A percentile compares a stretch with the other conserved stretches of the same genome.
phyloP scores from a whole-genome alignment of 352 stramenopile species.

The Globisporangium acanthophoron region DNA sequence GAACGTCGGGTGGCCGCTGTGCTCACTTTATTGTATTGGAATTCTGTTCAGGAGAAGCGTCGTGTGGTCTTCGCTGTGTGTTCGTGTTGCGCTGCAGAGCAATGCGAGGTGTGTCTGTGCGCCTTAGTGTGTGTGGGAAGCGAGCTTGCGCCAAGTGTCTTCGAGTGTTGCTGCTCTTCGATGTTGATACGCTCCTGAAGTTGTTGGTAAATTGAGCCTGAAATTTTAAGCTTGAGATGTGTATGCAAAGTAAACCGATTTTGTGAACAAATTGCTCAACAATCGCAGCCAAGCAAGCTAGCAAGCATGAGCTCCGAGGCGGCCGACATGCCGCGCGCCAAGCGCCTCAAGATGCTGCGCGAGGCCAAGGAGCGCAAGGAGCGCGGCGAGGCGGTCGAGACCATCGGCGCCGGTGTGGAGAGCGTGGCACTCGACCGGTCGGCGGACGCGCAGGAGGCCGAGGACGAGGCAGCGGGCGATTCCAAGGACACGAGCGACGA shows the following conservation, averaged over 20 bases:
- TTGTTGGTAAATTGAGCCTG: too few species aligned
- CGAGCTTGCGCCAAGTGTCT: not conserved
- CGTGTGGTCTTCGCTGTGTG: not conserved
- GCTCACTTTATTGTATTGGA: slow-evolving; percentile 8
- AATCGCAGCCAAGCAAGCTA: not conserved
- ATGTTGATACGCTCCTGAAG: too few species aligned
- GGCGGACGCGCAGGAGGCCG: slow-evolving; percentile 6
- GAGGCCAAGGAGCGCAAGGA: slow-evolving; percentile 82
- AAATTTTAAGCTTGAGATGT: too few species aligned
- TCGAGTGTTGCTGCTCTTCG: too few species aligned
- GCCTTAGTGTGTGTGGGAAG: not conserved
- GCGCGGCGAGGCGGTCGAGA: slow-evolving; percentile 19
- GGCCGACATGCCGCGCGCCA: slow-evolving; percentile 67
- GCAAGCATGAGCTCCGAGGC: slow-evolving; percentile 28
- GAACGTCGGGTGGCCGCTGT: not conserved
- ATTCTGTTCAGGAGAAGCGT: not conserved
- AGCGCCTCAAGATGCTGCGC: slow-evolving; percentile 80
- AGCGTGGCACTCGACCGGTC: slow-evolving; percentile 11
- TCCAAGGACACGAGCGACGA: not conserved
- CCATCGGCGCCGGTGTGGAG: slow-evolving; percentile 5
- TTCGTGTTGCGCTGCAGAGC: not conserved
- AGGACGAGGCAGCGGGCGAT: not conserved
- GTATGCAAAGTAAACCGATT: too few species aligned
- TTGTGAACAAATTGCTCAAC: not conserved
- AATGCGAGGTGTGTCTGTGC: not conserved